Evolutionary conservation across 2,329 filamentous ascomycete genomes (phyloP).

Genomic region (Colletotrichum tabaci): DNA sequence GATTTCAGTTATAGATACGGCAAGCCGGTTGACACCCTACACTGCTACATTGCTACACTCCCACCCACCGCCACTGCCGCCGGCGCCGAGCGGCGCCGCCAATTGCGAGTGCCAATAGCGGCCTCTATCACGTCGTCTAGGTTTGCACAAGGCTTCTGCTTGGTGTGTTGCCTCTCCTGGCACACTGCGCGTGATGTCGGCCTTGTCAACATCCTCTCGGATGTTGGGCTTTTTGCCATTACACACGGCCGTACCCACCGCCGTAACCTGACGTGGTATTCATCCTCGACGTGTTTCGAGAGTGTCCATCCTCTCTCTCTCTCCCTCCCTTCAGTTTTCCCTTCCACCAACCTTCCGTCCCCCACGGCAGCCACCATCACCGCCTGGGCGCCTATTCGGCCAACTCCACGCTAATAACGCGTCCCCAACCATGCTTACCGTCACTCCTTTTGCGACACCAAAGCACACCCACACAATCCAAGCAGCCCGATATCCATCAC

Average conservation of each 20-base stretch:
- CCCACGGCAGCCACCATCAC: slow-evolving; percentile 7
- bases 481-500: slow-evolving; percentile 21
- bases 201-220: background rate
- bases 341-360: background rate
- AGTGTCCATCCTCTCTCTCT: slow-evolving; percentile 1
- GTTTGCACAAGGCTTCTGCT: slow-evolving; percentile 9
- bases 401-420: slow-evolving; percentile 2
- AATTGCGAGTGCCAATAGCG: slow-evolving; percentile 1
- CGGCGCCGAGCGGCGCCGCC: slow-evolving; percentile 2
- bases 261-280: background rate
- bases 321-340: background rate
- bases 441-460: slow-evolving; percentile 5
- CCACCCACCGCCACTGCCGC: slow-evolving; percentile 9
- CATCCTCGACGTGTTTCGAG: slow-evolving; percentile 5
- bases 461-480: slow-evolving; percentile 25
- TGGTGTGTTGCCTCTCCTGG: background rate
- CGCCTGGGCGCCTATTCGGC: slow-evolving; percentile 13
- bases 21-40: slow-evolving; percentile 28
- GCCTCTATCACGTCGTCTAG: background rate
- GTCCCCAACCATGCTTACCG: background rate
- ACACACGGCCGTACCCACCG: background rate
- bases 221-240: background rate
- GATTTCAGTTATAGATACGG: slow-evolving; percentile 4
- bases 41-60: slow-evolving; percentile 16
- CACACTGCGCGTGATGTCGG: background rate